These are phyloP conservation scores for Calendula officinalis DNA, from an alignment of 129 eudicot species.

Conservation along the genomic window DNA sequence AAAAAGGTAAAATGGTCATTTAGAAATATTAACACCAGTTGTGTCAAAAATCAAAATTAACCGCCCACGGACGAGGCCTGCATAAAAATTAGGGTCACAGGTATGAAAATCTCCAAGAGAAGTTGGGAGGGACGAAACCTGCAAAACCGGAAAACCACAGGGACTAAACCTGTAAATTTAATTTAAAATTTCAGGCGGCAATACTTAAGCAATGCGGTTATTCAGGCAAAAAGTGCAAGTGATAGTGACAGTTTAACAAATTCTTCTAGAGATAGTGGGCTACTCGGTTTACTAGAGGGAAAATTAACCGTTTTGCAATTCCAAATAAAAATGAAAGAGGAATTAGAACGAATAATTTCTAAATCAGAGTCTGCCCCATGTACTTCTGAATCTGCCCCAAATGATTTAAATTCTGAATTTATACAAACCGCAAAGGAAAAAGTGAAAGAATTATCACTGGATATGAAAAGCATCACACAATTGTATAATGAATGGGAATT, in stretches of 20 bases:
- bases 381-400: conserved; percentile 48
- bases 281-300: conserved; percentile 91
- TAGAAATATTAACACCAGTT: no score
- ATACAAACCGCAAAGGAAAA: conserved; percentile 47
- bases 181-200: conserved; percentile 65
- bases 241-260: conserved; percentile 47
- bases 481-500: no score
- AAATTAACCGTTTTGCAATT: conserved; percentile 91
- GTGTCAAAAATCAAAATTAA: no score
- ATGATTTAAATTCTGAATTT: conserved; percentile 41
- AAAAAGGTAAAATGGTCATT: no score
- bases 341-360: conserved; percentile 59
- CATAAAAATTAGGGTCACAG: no score
- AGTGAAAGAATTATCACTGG: conserved; percentile 72
- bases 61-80: no score
- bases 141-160: no score
- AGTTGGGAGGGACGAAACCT: no score
- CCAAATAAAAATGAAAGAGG: conserved; percentile 85
- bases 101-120: no score
- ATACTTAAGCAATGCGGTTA: conserved; percentile 88
- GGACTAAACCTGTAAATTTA: neutral
- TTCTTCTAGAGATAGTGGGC: conserved; percentile 72
- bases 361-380: conserved; percentile 54
- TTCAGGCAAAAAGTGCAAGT: conserved; percentile 93
- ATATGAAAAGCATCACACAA: conserved; percentile 86